A percentile compares a stretch with the other conserved stretches of the same genome.
These are phyloP conservation scores for Sporothrix sp. DNA, from an alignment of 2,329 filamentous ascomycete species.

Conservation along the genomic window DNA sequence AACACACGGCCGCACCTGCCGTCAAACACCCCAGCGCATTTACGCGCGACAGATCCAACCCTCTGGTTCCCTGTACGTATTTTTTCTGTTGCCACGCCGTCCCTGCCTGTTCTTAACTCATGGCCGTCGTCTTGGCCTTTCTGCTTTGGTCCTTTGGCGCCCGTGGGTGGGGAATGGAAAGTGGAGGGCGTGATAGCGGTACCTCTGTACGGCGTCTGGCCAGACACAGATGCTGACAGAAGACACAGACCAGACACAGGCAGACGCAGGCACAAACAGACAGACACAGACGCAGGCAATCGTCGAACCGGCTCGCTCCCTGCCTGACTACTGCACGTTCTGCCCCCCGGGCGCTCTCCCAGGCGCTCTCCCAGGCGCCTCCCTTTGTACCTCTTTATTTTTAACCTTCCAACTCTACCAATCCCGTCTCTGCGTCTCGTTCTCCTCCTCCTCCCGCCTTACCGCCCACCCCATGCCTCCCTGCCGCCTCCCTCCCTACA, in stretches of 20 bases:
- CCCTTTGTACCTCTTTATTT: too few relatives aligned
- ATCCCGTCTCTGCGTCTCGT: not conserved
- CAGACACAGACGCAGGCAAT: not conserved
- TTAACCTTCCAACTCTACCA: too few relatives aligned
- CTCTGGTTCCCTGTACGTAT: not conserved
- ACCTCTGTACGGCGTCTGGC: not conserved
- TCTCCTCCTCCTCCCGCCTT: not conserved
- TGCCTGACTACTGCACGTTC: not conserved
- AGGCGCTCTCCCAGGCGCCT: too few relatives aligned
- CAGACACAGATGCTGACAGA: not conserved
- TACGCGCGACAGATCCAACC: too few relatives aligned
- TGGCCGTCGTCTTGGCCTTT: too few relatives aligned
- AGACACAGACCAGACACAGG: not conserved
- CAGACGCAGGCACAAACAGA: too few relatives aligned
- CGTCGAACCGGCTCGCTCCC: not conserved
- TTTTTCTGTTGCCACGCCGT: not conserved
- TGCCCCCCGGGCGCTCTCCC: too few relatives aligned
- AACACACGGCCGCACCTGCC: constrained; percentile 1
- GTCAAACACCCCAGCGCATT: not conserved
- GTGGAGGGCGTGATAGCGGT: not conserved
- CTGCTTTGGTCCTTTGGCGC: constrained; percentile 4
- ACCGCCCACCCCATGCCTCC: constrained; percentile 13
- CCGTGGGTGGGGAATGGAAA: constrained; percentile 2
- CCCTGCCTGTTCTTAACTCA: not conserved
- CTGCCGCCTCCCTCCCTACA: not conserved